phyloP scores from a whole-genome alignment of 2,329 filamentous ascomycete species.

The Colletotrichum tanaceti region DNA sequence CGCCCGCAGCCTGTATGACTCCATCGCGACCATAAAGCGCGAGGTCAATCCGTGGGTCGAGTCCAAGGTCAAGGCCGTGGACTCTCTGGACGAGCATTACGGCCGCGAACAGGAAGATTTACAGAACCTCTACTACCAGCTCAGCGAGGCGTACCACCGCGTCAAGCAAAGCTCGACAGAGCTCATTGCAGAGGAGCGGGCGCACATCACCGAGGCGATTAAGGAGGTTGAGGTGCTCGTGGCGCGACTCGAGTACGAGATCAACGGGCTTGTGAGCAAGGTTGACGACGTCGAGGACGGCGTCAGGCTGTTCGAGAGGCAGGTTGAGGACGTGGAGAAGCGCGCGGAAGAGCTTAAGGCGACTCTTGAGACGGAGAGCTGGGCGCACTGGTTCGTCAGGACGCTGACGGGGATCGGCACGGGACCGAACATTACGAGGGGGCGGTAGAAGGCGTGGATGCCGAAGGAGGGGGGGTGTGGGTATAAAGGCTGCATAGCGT shows the following conservation, averaged over 20 bases:
- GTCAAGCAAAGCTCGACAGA: conserved; percentile 76
- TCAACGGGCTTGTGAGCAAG: conserved; percentile 80
- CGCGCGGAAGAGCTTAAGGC: conserved; percentile 71
- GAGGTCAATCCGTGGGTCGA: conserved; percentile 71
- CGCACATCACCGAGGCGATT: conserved; percentile 75
- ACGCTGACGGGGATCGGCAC: conserved; percentile 71
- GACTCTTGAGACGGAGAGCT: conserved; percentile 73
- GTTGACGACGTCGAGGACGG: conserved; percentile 90
- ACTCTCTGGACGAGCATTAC: conserved; percentile 70
- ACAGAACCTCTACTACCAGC: conserved; percentile 74
- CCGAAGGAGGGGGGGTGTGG: background rate
- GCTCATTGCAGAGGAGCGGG: conserved; percentile 75
- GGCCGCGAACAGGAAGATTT: conserved; percentile 73
- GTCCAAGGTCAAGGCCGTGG: conserved; percentile 66
- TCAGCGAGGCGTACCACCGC: conserved; percentile 75
- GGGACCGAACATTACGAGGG: conserved; percentile 65
- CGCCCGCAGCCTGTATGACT: conserved; percentile 65
- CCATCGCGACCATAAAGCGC: conserved; percentile 63
- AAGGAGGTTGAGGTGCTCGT: conserved; percentile 84
- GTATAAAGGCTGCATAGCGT: conserved; percentile 37
- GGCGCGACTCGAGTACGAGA: conserved; percentile 92
- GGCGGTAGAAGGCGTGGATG: background rate
- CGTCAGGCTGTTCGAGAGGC: conserved; percentile 80
- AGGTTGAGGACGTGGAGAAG: conserved; percentile 77
- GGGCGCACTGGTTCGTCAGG: conserved; percentile 73